These are phyloP conservation scores for Combretum micranthum DNA, from an alignment of 345 rosid genomes.

Conservation along the genomic window DNA sequence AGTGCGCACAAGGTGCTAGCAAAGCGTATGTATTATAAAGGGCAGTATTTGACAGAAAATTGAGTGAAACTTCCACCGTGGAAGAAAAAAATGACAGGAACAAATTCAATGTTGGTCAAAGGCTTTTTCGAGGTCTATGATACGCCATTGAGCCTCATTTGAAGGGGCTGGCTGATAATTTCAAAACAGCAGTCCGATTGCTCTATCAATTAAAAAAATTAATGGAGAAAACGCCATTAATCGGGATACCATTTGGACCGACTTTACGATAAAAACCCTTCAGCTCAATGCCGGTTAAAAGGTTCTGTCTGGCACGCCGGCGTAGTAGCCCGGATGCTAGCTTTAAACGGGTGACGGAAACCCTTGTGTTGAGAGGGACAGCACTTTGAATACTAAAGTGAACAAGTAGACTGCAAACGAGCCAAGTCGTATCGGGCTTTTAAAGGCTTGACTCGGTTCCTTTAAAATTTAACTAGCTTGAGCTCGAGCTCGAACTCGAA, in stretches of 20 bases:
- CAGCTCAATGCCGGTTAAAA: slow-evolving; percentile 16
- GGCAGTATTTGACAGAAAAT: slow-evolving; percentile 12
- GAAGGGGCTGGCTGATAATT: slow-evolving; percentile 17
- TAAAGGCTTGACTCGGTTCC: too few species aligned
- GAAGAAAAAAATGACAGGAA: slow-evolving; percentile 31
- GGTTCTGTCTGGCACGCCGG: slow-evolving; percentile 15
- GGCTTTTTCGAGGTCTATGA: slow-evolving; percentile 21
- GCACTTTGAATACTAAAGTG: too few species aligned
- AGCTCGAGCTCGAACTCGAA: too few species aligned
- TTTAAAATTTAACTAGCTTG: too few species aligned
- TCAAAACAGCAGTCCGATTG: slow-evolving; percentile 16
- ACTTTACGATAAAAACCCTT: slow-evolving; percentile 17
- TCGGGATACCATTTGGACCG: slow-evolving; percentile 15
- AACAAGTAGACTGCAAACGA: too few species aligned
- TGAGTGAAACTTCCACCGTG: slow-evolving; percentile 34
- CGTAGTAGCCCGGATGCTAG: slow-evolving; percentile 5
- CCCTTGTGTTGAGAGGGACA: slow-evolving; percentile 20
- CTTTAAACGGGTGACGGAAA: slow-evolving; percentile 10
- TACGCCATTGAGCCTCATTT: slow-evolving; percentile 10
- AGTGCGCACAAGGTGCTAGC: slow-evolving; percentile 14
- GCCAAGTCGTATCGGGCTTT: too few species aligned
- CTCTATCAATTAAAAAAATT: slow-evolving; percentile 16
- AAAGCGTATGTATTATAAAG: slow-evolving; percentile 13
- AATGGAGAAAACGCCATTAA: slow-evolving; percentile 14
- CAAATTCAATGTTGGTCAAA: not conserved